Evolutionary conservation across 345 rosid genomes (phyloP).

Genomic region (Dimocarpus longan): DNA sequence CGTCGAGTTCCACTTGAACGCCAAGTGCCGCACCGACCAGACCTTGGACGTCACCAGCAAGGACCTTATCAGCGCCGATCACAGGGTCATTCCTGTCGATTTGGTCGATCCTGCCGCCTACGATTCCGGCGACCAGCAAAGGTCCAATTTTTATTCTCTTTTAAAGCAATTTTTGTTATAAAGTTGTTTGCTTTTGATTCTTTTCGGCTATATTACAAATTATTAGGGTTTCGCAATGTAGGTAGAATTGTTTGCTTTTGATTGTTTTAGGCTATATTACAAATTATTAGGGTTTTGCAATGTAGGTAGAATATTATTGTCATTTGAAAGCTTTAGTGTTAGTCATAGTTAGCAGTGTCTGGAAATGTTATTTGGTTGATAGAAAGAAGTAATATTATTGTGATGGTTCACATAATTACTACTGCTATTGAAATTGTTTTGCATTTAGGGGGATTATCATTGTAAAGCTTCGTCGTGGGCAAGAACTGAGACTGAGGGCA

Average conservation of each 20-base stretch:
- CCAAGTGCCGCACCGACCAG: constrained; percentile 79
- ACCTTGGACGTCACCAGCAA: constrained; percentile 90
- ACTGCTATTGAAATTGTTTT: not conserved
- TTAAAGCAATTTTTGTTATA: not conserved
- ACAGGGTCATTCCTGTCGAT: constrained; percentile 84
- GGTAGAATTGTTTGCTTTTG: not conserved
- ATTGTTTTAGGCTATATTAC: too few relatives aligned
- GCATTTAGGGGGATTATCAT: constrained; percentile 77
- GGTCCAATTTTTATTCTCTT: constrained; percentile 34
- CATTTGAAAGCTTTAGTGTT: too few relatives aligned
- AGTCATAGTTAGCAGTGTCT: too few relatives aligned
- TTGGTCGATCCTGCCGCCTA: constrained; percentile 53
- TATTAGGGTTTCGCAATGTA: not conserved
- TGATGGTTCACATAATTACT: not conserved
- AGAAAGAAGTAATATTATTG: not conserved
- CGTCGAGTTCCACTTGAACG: constrained; percentile 80
- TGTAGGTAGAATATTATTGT: too few relatives aligned
- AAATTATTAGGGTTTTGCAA: not conserved
- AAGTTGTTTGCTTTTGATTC: not conserved
- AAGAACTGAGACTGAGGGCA: constrained; percentile 84
- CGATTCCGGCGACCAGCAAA: constrained; percentile 63
- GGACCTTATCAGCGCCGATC: constrained; percentile 83
- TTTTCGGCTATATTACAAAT: not conserved
- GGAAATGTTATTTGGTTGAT: not conserved
- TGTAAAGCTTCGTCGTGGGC: constrained; percentile 86